Evolutionary conservation across 176 grass and related monocot species (phyloP).

Genomic region (Poa annua): DNA sequence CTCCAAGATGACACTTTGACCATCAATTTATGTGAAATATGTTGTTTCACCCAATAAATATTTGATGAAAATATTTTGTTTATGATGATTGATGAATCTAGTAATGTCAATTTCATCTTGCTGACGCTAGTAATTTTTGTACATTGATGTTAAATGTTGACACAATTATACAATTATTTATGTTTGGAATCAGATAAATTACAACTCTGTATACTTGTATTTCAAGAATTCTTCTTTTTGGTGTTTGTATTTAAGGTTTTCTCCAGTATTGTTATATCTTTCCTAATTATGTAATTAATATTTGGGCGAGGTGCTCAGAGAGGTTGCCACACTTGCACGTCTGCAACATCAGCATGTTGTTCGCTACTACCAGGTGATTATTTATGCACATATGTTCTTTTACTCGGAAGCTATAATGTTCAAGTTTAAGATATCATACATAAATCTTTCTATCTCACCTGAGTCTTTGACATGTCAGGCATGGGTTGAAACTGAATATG

Average conservation of each 20-base stretch:
- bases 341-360: conserved; percentile 99
- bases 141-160: background rate
- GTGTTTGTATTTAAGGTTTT: conserved; percentile 33
- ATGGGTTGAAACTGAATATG: conserved; percentile 97
- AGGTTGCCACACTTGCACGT: conserved; percentile 90
- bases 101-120: background rate
- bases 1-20: conserved; percentile 9
- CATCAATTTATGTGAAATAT: conserved; percentile 13
- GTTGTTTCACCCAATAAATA: conserved; percentile 11
- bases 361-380: conserved; percentile 89
- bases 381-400: conserved; percentile 37
- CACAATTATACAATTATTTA: background rate
- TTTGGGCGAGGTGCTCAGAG: conserved; percentile 83
- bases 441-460: background rate
- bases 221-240: background rate
- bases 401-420: conserved; percentile 8
- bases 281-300: conserved; percentile 55
- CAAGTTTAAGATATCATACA: conserved; percentile 36
- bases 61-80: background rate
- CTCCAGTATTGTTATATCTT: conserved; percentile 29
- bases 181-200: background rate
- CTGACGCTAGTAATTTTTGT: background rate
- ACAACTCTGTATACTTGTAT: conserved; percentile 8
- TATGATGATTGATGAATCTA: background rate
- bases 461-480: conserved; percentile 57